Evolutionary conservation across 2,329 filamentous ascomycete genomes (phyloP).

Genomic region (Colletotrichum chlorophyti): DNA sequence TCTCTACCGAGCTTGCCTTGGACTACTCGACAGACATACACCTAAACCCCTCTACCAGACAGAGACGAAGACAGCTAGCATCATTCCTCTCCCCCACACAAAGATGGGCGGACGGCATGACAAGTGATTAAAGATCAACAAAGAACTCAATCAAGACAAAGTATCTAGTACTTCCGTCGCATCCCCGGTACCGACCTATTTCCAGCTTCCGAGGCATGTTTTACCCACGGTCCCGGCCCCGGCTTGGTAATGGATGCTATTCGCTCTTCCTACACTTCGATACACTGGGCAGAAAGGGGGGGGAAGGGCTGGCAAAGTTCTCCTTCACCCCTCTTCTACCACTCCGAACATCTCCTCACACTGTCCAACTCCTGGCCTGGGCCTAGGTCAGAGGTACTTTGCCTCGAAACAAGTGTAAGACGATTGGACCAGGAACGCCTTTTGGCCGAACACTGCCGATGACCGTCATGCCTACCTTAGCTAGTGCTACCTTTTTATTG

Average conservation of each 20-base stretch:
- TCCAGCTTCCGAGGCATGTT: slow-evolving; percentile 23
- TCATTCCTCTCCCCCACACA: slow-evolving; percentile 4
- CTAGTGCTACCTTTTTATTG: slow-evolving; percentile 20
- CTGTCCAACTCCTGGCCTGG: slow-evolving; percentile 20
- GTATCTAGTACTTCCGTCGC: slow-evolving; percentile 17
- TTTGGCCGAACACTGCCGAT: slow-evolving; percentile 30
- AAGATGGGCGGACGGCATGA: not conserved
- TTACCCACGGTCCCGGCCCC: slow-evolving; percentile 15
- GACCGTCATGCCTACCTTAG: slow-evolving; percentile 18
- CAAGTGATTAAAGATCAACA: not conserved
- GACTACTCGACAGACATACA: not conserved
- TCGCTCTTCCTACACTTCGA: slow-evolving; percentile 2
- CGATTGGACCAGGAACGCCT: slow-evolving; percentile 28
- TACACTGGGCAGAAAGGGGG: not conserved
- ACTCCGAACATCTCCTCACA: slow-evolving; percentile 6
- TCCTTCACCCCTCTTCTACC: too few relatives aligned
- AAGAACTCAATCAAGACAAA: not conserved
- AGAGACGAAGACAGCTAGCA: too few relatives aligned
- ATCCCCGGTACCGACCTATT: slow-evolving; percentile 10
- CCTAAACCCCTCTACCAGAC: too few relatives aligned
- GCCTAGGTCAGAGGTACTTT: slow-evolving; percentile 27
- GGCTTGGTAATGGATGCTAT: too few relatives aligned
- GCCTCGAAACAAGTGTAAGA: slow-evolving; percentile 29
- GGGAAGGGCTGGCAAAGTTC: slow-evolving; percentile 1
- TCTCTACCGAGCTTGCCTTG: not conserved